Conservation (phyloP, 257 asterid genomes). For the Echium plantagineum region DNA sequence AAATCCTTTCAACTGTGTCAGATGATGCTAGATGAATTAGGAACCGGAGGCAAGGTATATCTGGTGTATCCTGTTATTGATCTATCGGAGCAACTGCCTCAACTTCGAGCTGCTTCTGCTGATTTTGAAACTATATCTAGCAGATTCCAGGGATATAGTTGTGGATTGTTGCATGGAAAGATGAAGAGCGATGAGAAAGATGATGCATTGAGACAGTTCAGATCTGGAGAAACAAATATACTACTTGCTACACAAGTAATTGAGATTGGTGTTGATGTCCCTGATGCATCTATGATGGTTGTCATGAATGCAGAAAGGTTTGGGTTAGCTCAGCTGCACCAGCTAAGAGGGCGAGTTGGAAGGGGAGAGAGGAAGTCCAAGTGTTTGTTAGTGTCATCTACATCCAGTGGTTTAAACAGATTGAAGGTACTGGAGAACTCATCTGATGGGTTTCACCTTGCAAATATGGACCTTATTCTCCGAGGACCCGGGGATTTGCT, state of each 20-base stretch:
- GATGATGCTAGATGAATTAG: conserved; percentile 81
- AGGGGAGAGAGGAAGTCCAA: conserved; percentile 78
- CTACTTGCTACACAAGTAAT: conserved; percentile 88
- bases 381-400: conserved; percentile 55
- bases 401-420: conserved; percentile 48
- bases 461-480: conserved; percentile 77
- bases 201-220: conserved; percentile 57
- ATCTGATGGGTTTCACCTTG: conserved; percentile 71
- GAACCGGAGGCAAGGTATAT: conserved; percentile 68
- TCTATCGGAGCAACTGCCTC: conserved; percentile 88
- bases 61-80: conserved; percentile 77
- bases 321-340: conserved; percentile 90
- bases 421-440: conserved; percentile 79
- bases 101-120: conserved; percentile 81
- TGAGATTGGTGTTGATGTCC: conserved; percentile 91
- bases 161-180: conserved; percentile 83
- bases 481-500: conserved; percentile 98
- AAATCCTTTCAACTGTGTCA: conserved; percentile 21
- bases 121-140: conserved; percentile 56
- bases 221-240: conserved; percentile 67
- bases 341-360: conserved; percentile 91
- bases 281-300: conserved; percentile 98
- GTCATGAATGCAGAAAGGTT: conserved; percentile 94
- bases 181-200: conserved; percentile 79
- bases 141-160: conserved; percentile 44